phyloP scores from a whole-genome alignment of 1,284 basidiomycete genomes.

The Austroboletus novae-zelandiae region DNA sequence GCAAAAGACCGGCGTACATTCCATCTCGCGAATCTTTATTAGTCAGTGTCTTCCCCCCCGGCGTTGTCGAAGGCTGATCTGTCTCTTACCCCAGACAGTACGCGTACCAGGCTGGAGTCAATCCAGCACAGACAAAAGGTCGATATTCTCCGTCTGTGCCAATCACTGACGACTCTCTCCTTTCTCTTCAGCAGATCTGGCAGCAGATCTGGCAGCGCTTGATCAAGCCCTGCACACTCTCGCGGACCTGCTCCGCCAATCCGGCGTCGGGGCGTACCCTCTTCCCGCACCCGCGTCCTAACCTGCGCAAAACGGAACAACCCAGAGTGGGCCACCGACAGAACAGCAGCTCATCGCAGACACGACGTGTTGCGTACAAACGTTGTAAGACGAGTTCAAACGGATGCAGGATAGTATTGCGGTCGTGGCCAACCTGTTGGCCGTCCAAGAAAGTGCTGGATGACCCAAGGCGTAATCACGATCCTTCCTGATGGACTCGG shows the following conservation, averaged over 20 bases:
- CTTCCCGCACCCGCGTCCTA: conserved; percentile 16
- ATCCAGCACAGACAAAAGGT: conserved; percentile 44
- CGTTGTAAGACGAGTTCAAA: conserved; percentile 39
- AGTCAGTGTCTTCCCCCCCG: too few relatives aligned
- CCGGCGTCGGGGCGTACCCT: conserved; percentile 46
- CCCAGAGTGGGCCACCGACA: conserved; percentile 10
- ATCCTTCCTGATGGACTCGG: not conserved
- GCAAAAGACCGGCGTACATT: too few relatives aligned
- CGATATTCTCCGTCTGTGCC: conserved; percentile 2
- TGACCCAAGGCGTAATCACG: conserved; percentile 17
- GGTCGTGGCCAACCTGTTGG: conserved; percentile 37
- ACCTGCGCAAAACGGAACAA: not conserved
- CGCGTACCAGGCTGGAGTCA: conserved; percentile 42
- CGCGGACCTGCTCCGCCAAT: conserved; percentile 38
- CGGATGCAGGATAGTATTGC: conserved; percentile 43
- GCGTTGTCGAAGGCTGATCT: not conserved
- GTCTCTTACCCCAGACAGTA: conserved; percentile 34
- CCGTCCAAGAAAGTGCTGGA: conserved; percentile 11
- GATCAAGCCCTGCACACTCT: conserved; percentile 37
- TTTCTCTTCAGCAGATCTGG: conserved; percentile 33
- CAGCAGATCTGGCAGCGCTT: conserved; percentile 35
- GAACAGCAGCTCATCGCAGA: conserved; percentile 39
- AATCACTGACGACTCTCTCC: too few relatives aligned
- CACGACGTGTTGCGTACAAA: conserved; percentile 37
- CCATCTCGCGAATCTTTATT: too few relatives aligned